phyloP scores from a whole-genome alignment of 208 protist genomes.

The Leishmania tropica region DNA sequence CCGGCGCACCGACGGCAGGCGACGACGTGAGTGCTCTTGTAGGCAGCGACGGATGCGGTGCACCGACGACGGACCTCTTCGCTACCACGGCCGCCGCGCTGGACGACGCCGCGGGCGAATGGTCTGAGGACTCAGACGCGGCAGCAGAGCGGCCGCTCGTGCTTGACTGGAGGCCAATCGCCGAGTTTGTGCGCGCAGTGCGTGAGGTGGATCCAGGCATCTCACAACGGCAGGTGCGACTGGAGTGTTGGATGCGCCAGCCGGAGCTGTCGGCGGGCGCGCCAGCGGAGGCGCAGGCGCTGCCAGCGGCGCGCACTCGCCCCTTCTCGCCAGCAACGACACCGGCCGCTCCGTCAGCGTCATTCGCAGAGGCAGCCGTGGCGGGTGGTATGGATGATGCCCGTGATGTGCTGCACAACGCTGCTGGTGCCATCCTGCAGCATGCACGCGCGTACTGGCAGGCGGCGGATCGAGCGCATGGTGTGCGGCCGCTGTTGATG shows the following conservation, averaged over 20 bases:
- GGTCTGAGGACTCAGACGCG: neutral
- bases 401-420: slow-evolving; percentile 13
- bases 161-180: slow-evolving; percentile 28
- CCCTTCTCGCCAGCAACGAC: neutral
- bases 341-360: neutral
- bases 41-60: neutral
- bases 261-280: neutral
- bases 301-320: neutral
- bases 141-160: slow-evolving; percentile 1
- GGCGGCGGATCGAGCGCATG: neutral
- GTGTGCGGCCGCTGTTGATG: neutral
- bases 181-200: slow-evolving; percentile 6
- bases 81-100: neutral
- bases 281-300: neutral
- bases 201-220: slow-evolving; percentile 22
- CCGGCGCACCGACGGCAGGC: neutral
- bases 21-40: neutral
- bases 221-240: slow-evolving; percentile 9
- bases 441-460: slow-evolving; percentile 2
- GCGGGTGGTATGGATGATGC: neutral
- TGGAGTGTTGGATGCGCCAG: slow-evolving; percentile 10
- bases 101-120: neutral
- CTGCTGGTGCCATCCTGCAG: slow-evolving; percentile 1
- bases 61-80: neutral
- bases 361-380: neutral